Conservation (phyloP, 2,329 filamentous ascomycete species). For the Alternaria sp. region DNA sequence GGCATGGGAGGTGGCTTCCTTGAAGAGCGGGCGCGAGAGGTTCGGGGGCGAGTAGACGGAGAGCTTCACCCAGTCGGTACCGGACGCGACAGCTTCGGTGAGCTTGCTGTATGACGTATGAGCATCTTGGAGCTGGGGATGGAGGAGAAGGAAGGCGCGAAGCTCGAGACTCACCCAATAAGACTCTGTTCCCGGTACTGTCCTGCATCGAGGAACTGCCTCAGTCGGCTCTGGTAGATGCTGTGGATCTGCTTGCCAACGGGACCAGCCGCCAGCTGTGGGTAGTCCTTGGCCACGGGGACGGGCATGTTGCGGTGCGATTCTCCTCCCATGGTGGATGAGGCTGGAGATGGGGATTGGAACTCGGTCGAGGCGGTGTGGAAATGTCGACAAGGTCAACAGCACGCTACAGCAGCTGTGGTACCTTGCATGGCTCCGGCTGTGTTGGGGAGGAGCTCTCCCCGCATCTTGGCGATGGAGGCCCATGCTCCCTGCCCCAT, state of each 20-base stretch:
- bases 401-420: slow-evolving; percentile 17
- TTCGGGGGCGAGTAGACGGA: slow-evolving; percentile 84
- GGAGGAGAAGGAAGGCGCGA: neutral
- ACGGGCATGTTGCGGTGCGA: slow-evolving; percentile 37
- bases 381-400: slow-evolving; percentile 8
- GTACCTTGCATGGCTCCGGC: slow-evolving; percentile 32
- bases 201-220: slow-evolving; percentile 78
- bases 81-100: slow-evolving; percentile 70
- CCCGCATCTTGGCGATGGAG: slow-evolving; percentile 30
- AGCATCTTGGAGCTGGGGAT: slow-evolving; percentile 5
- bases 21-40: slow-evolving; percentile 80
- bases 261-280: slow-evolving; percentile 44
- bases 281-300: slow-evolving; percentile 34
- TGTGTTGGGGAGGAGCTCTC: slow-evolving; percentile 26
- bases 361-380: neutral
- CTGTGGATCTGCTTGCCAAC: slow-evolving; percentile 67
- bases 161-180: slow-evolving; percentile 62
- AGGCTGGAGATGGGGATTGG: neutral
- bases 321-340: slow-evolving; percentile 46
- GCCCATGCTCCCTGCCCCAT: slow-evolving; percentile 12
- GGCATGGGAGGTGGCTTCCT: slow-evolving; percentile 78
- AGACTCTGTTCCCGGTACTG: slow-evolving; percentile 76
- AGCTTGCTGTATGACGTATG: slow-evolving; percentile 64
- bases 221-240: slow-evolving; percentile 85
- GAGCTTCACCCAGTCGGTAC: slow-evolving; percentile 79